These are phyloP conservation scores for Fragaria ananassa DNA, from an alignment of 306 rosid genomes.

Conservation along the genomic window DNA sequence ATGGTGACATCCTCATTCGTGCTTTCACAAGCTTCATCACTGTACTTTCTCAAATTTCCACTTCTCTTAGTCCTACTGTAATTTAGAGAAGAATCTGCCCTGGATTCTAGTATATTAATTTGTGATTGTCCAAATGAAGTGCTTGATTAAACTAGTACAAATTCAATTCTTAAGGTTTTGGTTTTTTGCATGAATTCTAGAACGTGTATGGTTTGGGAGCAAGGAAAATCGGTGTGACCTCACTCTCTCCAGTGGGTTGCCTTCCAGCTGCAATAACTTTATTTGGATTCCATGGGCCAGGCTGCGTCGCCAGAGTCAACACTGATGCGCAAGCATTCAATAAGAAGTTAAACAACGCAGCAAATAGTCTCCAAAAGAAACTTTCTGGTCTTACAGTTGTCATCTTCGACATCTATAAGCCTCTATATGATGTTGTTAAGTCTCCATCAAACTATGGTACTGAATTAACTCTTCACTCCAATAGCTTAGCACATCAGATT, in stretches of 20 bases:
- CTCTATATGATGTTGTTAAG: slow-evolving; percentile 65
- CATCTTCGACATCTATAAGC: slow-evolving; percentile 72
- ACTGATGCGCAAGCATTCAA: slow-evolving; percentile 71
- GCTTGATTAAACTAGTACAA: neutral
- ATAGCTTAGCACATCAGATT: neutral
- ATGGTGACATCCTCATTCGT: slow-evolving; percentile 45
- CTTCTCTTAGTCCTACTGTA: neutral
- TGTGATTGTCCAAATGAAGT: neutral
- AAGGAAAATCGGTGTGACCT: slow-evolving; percentile 84
- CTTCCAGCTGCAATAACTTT: slow-evolving; percentile 68
- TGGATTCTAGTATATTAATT: neutral
- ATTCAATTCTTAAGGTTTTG: neutral
- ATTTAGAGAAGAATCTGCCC: neutral
- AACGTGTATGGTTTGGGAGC: slow-evolving; percentile 73
- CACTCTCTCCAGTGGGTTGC: slow-evolving; percentile 96
- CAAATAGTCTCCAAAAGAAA: slow-evolving; percentile 63
- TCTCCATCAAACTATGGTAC: slow-evolving; percentile 78
- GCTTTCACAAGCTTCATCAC: slow-evolving; percentile 55
- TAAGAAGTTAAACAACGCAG: slow-evolving; percentile 63
- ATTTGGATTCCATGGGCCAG: slow-evolving; percentile 55
- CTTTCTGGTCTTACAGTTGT: slow-evolving; percentile 70
- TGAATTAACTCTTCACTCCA: neutral
- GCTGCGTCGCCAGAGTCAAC: slow-evolving; percentile 71
- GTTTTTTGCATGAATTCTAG: slow-evolving; percentile 39
- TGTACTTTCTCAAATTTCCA: slow-evolving; percentile 35